phyloP scores from a whole-genome alignment of 2,329 filamentous ascomycete species.

The Fusarium sublunatum region DNA sequence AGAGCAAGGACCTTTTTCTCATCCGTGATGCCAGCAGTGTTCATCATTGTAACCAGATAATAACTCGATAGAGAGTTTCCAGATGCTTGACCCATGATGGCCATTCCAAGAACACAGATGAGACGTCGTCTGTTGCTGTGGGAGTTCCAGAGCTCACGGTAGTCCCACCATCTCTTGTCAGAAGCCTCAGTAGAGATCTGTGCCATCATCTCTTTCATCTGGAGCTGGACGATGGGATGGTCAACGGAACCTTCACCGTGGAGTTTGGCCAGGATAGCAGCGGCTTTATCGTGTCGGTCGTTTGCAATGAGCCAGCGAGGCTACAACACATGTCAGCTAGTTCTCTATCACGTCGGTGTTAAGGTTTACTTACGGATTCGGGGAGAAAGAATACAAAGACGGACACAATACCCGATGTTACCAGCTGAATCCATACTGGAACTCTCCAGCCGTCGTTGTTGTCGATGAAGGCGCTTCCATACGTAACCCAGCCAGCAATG shows the following conservation, averaged over 20 bases:
- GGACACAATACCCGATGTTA: conserved; percentile 53
- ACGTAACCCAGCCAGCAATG: conserved; percentile 64
- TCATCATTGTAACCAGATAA: conserved; percentile 63
- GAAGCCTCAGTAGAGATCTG: conserved; percentile 56
- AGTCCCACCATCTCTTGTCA: conserved; percentile 66
- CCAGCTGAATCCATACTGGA: conserved; percentile 53
- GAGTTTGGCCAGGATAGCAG: conserved; percentile 50
- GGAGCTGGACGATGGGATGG: conserved; percentile 54
- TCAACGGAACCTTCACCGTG: conserved; percentile 50
- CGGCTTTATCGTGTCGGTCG: conserved; percentile 52
- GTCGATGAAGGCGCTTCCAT: conserved; percentile 58
- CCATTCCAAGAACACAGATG: conserved; percentile 62
- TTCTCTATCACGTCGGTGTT: rapidly evolving
- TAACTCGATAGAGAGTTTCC: conserved; percentile 64
- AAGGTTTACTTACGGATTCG: conserved; percentile 47
- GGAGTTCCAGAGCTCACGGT: conserved; percentile 62
- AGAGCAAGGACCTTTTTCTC: conserved; percentile 63
- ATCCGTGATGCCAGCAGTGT: conserved; percentile 36
- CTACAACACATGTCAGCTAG: background rate
- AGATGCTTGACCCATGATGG: conserved; percentile 65
- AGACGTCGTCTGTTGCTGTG: conserved; percentile 62
- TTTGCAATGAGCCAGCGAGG: conserved; percentile 56
- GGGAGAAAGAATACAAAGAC: conserved; percentile 52
- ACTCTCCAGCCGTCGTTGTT: conserved; percentile 52
- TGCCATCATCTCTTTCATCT: conserved; percentile 54